Conservation (phyloP, 177 flowering plant species). For the Vitis hybrid region DNA sequence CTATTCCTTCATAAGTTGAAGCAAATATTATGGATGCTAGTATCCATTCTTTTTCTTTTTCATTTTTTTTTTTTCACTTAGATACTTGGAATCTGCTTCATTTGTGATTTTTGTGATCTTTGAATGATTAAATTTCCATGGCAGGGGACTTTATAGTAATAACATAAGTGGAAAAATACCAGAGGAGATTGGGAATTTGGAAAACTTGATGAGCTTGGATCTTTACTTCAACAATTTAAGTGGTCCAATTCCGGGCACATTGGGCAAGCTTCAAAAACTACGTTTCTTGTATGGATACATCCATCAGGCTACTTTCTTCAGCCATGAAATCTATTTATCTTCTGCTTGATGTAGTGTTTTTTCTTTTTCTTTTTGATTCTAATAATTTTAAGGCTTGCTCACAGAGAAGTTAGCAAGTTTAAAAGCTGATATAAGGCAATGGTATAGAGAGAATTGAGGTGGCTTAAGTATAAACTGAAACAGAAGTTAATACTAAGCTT, state of each 20-base stretch:
- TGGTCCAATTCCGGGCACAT: constrained; percentile 51
- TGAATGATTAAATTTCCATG: constrained; percentile 1
- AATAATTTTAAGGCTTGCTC: neutral
- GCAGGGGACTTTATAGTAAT: constrained; percentile 70
- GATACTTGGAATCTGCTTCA: neutral
- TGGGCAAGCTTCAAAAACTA: constrained; percentile 48
- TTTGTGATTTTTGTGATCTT: neutral
- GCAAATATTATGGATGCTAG: neutral
- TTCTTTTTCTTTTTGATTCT: neutral
- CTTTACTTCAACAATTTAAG: constrained; percentile 55
- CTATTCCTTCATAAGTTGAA: too few species aligned
- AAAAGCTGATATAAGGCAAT: neutral
- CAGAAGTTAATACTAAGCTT: neutral
- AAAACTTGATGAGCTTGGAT: constrained; percentile 65
- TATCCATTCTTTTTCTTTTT: neutral
- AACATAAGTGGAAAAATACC: constrained; percentile 57
- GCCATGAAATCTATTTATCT: neutral
- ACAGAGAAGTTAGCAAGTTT: neutral
- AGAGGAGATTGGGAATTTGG: constrained; percentile 52
- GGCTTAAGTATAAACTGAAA: too few species aligned
- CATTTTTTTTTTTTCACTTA: neutral
- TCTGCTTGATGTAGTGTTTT: neutral
- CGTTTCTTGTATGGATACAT: constrained; percentile 53
- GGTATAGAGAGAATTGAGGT: too few species aligned
- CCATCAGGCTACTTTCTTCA: constrained; percentile 11